phyloP scores from a whole-genome alignment of 106 monocot genomes.

The Phalaenopsis aphrodite region DNA sequence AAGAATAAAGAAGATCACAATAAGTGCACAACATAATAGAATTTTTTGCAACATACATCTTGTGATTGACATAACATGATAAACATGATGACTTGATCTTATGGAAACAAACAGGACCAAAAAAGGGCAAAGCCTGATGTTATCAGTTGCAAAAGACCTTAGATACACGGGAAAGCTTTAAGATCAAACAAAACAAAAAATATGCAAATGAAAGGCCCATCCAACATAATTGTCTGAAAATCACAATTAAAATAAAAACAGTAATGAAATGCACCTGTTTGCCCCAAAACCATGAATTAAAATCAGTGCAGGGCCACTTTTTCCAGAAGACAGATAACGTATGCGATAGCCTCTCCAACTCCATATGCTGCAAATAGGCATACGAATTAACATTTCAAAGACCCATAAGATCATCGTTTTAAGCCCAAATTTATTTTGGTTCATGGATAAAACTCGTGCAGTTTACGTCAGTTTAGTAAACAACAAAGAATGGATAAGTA shows the following conservation, averaged over 20 bases:
- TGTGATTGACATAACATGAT: background rate
- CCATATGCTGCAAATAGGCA: conserved; percentile 52
- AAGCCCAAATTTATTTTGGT: background rate
- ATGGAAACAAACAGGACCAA: background rate
- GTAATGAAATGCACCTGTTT: conserved; percentile 64
- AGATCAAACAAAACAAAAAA: background rate
- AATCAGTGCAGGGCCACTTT: conserved; percentile 69
- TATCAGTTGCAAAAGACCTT: background rate
- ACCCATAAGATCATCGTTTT: background rate
- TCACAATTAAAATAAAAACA: conserved; percentile 14
- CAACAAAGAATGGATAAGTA: background rate
- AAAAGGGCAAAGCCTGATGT: background rate
- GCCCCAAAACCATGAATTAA: conserved; percentile 97
- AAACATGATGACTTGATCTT: background rate
- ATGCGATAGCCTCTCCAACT: conserved; percentile 70
- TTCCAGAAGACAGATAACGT: conserved; percentile 77
- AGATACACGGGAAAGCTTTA: background rate
- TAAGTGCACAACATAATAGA: background rate
- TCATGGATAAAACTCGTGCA: background rate
- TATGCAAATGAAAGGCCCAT: background rate
- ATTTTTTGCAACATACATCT: background rate
- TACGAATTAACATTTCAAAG: background rate
- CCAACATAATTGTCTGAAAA: too few species aligned
- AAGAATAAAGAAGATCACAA: background rate
- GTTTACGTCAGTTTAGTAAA: background rate